phyloP scores from a whole-genome alignment of 1,284 basidiomycete species.

The Coniferiporia weirii region DNA sequence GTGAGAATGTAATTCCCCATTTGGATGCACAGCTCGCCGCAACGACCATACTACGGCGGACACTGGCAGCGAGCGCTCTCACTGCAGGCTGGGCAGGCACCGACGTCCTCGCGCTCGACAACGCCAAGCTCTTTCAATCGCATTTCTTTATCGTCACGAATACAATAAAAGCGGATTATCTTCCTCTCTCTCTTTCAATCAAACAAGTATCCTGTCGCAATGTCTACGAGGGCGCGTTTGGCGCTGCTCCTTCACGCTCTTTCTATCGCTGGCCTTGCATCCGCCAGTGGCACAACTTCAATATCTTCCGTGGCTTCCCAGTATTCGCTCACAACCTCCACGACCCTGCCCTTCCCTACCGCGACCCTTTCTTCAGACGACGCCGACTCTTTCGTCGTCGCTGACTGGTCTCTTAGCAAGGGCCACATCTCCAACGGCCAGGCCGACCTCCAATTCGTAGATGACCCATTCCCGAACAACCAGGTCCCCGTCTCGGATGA shows the following conservation, averaged over 20 bases:
- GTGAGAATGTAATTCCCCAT: too few relatives aligned
- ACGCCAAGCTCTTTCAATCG: too few relatives aligned
- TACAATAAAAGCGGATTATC: too few relatives aligned
- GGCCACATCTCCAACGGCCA: slow-evolving; percentile 55
- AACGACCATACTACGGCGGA: too few relatives aligned
- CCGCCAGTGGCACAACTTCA: slow-evolving; percentile 17
- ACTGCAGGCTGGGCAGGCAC: too few relatives aligned
- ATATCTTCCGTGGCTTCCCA: slow-evolving; percentile 42
- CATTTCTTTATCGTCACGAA: too few relatives aligned
- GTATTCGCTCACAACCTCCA: slow-evolving; percentile 57
- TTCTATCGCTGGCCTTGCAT: neutral
- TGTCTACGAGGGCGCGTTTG: neutral
- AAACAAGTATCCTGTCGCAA: neutral
- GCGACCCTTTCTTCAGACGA: slow-evolving; percentile 48
- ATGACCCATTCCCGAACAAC: slow-evolving; percentile 56
- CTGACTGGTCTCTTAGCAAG: slow-evolving; percentile 56
- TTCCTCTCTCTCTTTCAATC: too few relatives aligned
- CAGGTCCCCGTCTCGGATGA: slow-evolving; percentile 33
- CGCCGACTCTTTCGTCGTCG: slow-evolving; percentile 47
- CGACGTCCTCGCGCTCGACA: too few relatives aligned
- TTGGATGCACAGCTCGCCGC: too few relatives aligned
- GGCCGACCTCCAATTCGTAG: slow-evolving; percentile 54
- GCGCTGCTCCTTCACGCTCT: slow-evolving; percentile 6
- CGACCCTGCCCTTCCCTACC: slow-evolving; percentile 62
- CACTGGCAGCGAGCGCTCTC: too few relatives aligned